phyloP scores from a whole-genome alignment of 2,329 filamentous ascomycete species.

The Cercospora canescens region DNA sequence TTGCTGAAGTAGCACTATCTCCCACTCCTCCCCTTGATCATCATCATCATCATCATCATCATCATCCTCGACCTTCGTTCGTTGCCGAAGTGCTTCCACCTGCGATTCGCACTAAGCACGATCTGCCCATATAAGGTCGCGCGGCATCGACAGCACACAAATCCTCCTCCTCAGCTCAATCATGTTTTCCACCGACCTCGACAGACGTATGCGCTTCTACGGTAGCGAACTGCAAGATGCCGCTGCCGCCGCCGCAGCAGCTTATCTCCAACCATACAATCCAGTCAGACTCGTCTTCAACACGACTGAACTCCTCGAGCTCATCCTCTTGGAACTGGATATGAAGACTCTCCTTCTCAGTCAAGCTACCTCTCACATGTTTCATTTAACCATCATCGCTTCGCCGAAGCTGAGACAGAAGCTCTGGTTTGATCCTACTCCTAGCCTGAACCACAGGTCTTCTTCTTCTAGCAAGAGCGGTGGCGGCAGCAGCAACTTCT shows the following conservation, averaged over 20 bases:
- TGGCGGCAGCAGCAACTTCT: not conserved
- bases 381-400: slow-evolving; percentile 2
- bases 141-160: not conserved
- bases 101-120: not conserved
- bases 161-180: not conserved
- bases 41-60: not conserved
- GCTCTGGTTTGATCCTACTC: slow-evolving; percentile 10
- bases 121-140: not conserved
- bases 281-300: slow-evolving; percentile 12
- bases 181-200: slow-evolving; percentile 9
- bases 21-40: not conserved
- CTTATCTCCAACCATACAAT: slow-evolving; percentile 6
- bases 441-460: not conserved
- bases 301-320: slow-evolving; percentile 17
- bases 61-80: not conserved
- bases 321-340: slow-evolving; percentile 11
- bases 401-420: slow-evolving; percentile 7
- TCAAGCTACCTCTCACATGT: slow-evolving; percentile 8
- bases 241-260: not conserved
- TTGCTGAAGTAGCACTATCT: not conserved
- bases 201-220: slow-evolving; percentile 5
- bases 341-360: slow-evolving; percentile 12
- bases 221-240: not conserved
- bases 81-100: not conserved
- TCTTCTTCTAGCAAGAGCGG: not conserved